Percentiles rank a stretch among this genome's conserved stretches.
phyloP scores from a whole-genome alignment of 192 early-diverging fungal genomes.

The Piromyces finnis region DNA sequence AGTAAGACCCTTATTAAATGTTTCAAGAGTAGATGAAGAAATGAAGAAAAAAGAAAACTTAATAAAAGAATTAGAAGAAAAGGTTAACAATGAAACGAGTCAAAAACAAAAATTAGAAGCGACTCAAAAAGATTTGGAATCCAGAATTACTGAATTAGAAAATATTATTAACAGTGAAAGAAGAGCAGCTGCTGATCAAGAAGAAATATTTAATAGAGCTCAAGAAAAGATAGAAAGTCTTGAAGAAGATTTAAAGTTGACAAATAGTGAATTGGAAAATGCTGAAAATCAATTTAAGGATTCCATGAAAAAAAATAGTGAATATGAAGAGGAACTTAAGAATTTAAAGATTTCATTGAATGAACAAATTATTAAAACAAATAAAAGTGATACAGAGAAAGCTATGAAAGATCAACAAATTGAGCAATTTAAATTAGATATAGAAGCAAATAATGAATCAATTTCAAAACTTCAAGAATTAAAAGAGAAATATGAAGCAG shows the following conservation, averaged over 20 bases:
- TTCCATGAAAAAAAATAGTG: constrained; percentile 11
- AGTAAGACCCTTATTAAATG: constrained; percentile 72
- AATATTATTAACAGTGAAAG: constrained; percentile 52
- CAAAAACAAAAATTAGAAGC: constrained; percentile 39
- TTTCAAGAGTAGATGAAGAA: constrained; percentile 70
- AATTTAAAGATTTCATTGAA: constrained; percentile 7
- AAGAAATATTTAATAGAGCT: constrained; percentile 63
- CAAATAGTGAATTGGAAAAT: constrained; percentile 22
- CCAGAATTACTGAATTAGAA: constrained; percentile 51
- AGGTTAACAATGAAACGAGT: constrained; percentile 30
- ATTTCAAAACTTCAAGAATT: constrained; percentile 19
- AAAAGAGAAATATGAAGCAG: constrained; percentile 15
- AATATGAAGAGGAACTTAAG: constrained; percentile 19
- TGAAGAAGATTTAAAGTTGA: constrained; percentile 18
- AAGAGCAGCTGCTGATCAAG: constrained; percentile 61
- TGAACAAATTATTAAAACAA: constrained; percentile 10
- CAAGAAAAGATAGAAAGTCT: constrained; percentile 37
- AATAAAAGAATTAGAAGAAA: constrained; percentile 31
- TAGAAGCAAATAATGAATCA: constrained; percentile 11
- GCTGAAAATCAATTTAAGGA: constrained; percentile 20
- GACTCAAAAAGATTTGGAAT: constrained; percentile 34
- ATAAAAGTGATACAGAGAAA: constrained; percentile 34
- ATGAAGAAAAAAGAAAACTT: constrained; percentile 16
- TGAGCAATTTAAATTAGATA: constrained; percentile 27
- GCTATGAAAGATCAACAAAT: constrained; percentile 20